phyloP scores from a whole-genome alignment of 2,329 filamentous ascomycete species.

The Paecilomyces dactylethromorphus region DNA sequence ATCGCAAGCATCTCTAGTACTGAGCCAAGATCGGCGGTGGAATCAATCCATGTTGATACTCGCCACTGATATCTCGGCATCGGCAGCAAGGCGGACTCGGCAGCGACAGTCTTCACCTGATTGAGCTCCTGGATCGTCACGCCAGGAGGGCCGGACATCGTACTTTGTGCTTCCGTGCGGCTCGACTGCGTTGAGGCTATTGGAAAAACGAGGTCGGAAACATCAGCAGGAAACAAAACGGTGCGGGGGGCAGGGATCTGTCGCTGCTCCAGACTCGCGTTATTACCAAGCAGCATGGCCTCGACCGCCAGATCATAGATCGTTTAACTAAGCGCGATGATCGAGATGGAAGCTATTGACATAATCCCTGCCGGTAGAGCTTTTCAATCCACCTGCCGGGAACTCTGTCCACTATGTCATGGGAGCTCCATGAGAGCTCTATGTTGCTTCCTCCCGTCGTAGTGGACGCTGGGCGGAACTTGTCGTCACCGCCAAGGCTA shows the following conservation, averaged over 20 bases:
- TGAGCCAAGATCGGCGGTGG: neutral
- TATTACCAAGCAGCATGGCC: neutral
- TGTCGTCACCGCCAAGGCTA: neutral
- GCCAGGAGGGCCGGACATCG: neutral
- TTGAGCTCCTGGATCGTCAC: neutral
- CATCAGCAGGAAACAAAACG: neutral
- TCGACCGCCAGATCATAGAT: neutral
- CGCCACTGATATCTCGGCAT: neutral
- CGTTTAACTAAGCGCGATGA: neutral
- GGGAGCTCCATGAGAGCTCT: neutral
- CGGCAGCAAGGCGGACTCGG: neutral
- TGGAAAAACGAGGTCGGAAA: neutral
- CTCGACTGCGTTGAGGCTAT: neutral
- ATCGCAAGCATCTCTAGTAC: neutral
- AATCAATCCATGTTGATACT: neutral
- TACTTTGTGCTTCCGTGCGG: neutral
- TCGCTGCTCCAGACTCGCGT: neutral
- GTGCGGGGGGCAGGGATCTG: neutral
- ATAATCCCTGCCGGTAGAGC: neutral
- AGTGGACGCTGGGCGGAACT: neutral
- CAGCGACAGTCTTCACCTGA: neutral
- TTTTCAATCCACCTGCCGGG: neutral
- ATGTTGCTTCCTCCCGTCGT: neutral
- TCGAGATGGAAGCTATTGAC: neutral
- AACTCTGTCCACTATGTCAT: neutral